A percentile compares a stretch with the other conserved stretches of the same genome.
Conservation (phyloP, 2,329 filamentous ascomycete genomes). For the Cadophora gregata region DNA sequence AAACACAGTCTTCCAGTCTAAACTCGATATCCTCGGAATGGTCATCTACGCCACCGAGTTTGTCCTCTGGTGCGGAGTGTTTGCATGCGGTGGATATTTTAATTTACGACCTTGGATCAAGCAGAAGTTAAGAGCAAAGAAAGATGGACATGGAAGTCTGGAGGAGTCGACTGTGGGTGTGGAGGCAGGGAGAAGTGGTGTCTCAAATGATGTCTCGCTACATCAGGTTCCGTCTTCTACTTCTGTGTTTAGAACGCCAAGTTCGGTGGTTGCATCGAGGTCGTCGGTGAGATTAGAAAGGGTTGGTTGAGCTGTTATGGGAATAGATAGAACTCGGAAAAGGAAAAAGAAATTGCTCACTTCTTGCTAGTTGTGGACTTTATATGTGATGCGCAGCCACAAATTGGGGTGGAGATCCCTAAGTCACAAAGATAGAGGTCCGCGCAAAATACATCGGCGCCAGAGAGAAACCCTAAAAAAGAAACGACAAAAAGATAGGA, state of each 20-base stretch:
- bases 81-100: constrained; percentile 68
- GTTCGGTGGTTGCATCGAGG: neutral
- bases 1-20: constrained; percentile 58
- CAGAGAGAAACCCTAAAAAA: no score
- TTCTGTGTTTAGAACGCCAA: constrained; percentile 48
- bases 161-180: constrained; percentile 2
- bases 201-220: constrained; percentile 47
- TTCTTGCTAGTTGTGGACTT: no score
- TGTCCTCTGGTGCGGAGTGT: constrained; percentile 69
- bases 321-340: no score
- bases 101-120: constrained; percentile 65
- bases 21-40: constrained; percentile 65
- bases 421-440: no score
- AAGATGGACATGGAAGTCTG: constrained; percentile 16
- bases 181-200: constrained; percentile 23
- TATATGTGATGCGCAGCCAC: no score
- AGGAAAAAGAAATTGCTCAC: no score
- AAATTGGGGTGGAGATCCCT: no score
- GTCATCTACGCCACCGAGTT: constrained; percentile 72
- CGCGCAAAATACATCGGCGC: no score
- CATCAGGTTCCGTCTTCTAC: constrained; percentile 63
- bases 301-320: neutral
- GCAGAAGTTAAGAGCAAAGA: constrained; percentile 42
- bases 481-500: no score
- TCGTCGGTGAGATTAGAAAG: constrained; percentile 1